These are phyloP conservation scores for Catharanthus roseus DNA, from an alignment of 257 asterid genomes.

Conservation along the genomic window DNA sequence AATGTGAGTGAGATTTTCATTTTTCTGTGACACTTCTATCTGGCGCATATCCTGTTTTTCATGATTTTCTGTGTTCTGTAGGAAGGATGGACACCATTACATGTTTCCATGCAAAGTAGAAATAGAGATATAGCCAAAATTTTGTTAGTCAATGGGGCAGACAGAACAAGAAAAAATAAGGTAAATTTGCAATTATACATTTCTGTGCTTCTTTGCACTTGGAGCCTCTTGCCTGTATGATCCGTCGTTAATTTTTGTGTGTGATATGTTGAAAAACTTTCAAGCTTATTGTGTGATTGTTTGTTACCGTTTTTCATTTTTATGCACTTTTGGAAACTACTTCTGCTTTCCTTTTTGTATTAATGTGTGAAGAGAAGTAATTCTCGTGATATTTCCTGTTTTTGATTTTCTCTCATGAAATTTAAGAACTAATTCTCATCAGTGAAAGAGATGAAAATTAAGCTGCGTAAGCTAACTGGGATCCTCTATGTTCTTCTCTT, in stretches of 20 bases:
- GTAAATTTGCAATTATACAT: constrained; percentile 26
- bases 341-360: neutral
- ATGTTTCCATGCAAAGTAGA: constrained; percentile 84
- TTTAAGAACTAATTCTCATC: neutral
- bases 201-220: neutral
- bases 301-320: neutral
- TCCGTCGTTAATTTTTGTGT: neutral
- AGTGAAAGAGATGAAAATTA: constrained; percentile 1
- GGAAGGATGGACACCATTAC: constrained; percentile 98
- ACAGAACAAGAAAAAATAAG: constrained; percentile 62
- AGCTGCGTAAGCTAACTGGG: neutral
- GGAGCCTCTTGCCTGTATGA: neutral
- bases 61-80: constrained; percentile 13
- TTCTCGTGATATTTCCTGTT: neutral
- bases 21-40: neutral
- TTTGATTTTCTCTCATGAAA: neutral
- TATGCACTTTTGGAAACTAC: neutral
- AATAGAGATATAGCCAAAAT: constrained; percentile 68
- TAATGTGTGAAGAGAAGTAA: neutral
- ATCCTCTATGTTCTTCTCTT: neutral
- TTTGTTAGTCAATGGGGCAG: constrained; percentile 80
- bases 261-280: neutral
- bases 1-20: constrained; percentile 44
- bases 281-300: neutral
- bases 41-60: neutral